Evolutionary conservation across 257 asterid species (phyloP).

Genomic region (Catharanthus roseus): DNA sequence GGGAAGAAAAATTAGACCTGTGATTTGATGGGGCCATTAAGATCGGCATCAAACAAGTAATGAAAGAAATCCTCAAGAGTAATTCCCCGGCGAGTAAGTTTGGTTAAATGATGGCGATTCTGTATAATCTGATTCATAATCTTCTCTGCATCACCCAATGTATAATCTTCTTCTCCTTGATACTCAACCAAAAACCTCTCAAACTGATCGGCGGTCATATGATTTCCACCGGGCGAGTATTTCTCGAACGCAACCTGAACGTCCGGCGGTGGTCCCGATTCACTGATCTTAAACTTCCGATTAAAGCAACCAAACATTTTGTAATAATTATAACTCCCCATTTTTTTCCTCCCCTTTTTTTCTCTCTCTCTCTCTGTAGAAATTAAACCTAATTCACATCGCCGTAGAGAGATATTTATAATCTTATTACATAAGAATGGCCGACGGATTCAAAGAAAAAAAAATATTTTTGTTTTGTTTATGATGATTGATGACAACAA

Average conservation of each 20-base stretch:
- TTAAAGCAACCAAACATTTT: constrained; percentile 86
- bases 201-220: constrained; percentile 68
- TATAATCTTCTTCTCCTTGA: constrained; percentile 56
- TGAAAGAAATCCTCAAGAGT: constrained; percentile 71
- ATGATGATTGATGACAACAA: too few species aligned
- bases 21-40: constrained; percentile 68
- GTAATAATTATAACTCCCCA: constrained; percentile 91
- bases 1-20: constrained; percentile 34
- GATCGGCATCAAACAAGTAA: constrained; percentile 72
- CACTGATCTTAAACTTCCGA: constrained; percentile 87
- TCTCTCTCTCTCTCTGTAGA: not conserved
- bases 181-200: constrained; percentile 48
- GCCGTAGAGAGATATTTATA: too few species aligned
- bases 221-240: constrained; percentile 46
- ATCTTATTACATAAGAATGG: not conserved
- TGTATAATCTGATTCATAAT: constrained; percentile 48
- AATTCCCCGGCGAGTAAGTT: constrained; percentile 30
- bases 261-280: constrained; percentile 86
- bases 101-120: constrained; percentile 46
- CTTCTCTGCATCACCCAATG: constrained; percentile 46
- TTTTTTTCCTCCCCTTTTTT: constrained; percentile 15
- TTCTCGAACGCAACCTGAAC: constrained; percentile 56
- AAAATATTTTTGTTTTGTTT: not conserved
- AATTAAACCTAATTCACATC: not conserved
- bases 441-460: not conserved